Evolutionary conservation across 768 basidiomycete species (phyloP).

Genomic region (Mycena belliarum): DNA sequence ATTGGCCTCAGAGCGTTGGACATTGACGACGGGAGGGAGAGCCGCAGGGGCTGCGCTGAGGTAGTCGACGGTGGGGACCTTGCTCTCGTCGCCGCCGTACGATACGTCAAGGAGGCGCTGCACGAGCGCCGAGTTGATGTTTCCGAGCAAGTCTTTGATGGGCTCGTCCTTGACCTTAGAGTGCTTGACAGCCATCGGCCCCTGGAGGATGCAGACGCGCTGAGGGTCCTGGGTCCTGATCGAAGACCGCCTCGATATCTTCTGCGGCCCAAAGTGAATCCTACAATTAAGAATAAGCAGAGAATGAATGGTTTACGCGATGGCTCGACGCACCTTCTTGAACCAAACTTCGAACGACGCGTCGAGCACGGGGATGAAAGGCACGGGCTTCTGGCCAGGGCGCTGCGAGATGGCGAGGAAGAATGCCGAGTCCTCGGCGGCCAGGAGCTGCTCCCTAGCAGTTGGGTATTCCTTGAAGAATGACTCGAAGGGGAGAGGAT

Average conservation of each 20-base stretch:
- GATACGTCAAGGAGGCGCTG: conserved; percentile 74
- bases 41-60: conserved; percentile 53
- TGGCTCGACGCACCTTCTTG: conserved; percentile 75
- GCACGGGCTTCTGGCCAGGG: conserved; percentile 96
- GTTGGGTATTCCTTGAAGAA: conserved; percentile 88
- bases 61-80: conserved; percentile 84
- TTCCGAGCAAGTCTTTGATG: conserved; percentile 87
- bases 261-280: conserved; percentile 98
- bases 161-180: conserved; percentile 90
- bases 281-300: conserved; percentile 37
- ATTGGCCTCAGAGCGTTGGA: conserved; percentile 43
- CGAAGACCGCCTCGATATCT: conserved; percentile 98
- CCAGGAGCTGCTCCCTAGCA: conserved; percentile 83
- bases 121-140: conserved; percentile 78
- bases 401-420: conserved; percentile 96
- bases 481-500: conserved; percentile 69
- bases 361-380: conserved; percentile 96
- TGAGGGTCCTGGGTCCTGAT: conserved; percentile 99
- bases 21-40: conserved; percentile 38
- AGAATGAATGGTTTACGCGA: neutral
- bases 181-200: conserved; percentile 92
- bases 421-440: conserved; percentile 91
- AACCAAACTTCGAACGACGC: conserved; percentile 97
- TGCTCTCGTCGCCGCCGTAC: conserved; percentile 74
- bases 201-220: conserved; percentile 96